Base-by-base conservation (phyloP, 1,284 basidiomycete species). In the Pseudozyma hubeiensis region DNA sequence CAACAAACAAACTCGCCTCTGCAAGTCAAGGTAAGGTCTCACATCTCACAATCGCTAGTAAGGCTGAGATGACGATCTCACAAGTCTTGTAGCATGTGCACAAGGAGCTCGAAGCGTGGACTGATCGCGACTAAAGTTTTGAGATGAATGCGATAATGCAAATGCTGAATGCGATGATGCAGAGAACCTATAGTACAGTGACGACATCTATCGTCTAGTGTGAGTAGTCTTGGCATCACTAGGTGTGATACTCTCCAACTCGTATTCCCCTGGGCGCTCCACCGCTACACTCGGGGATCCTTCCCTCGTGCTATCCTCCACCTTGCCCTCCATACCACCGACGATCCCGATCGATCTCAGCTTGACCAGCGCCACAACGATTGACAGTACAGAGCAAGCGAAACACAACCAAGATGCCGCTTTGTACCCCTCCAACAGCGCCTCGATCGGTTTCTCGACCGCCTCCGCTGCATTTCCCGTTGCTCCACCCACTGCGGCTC, bases 381-480 rank as follows among this genome's bases (percentile, higher is more conserved):
- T 59, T 11, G 76, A 69, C 7, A 73, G 34, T 3, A 64, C 17
- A 1, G 72, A 73, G 43, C 61, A 64, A 24, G 73, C 64, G 11
- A 77, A 70, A 57, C 76, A 80, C 41, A 78, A 64, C 78, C 78
- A 80, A 11, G 54, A 53, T 7, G 76, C 76, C n/a, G 76, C 77
- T 46, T 73, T 54, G 57, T 78, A 80, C 1, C 78, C 78, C n/a
- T 56, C 11, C 41, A 80, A 7, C 30, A 78, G 52, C 4, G 73
- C 70, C 29, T 54, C 50, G 17, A 53, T 45, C 6, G 65, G 47
- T 13, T 53, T 41, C 24, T 24, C 24, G 24, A 24, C 24, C 0
- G 45, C 7, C 7, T 24, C 40, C 9, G 35, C 51, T 1, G 33
- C 56, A 13, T 49, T 35, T 7, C 44, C 48, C 3, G 16, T 45